Conservation (phyloP, 1,284 basidiomycete species). For the Amylostereum areolatum region DNA sequence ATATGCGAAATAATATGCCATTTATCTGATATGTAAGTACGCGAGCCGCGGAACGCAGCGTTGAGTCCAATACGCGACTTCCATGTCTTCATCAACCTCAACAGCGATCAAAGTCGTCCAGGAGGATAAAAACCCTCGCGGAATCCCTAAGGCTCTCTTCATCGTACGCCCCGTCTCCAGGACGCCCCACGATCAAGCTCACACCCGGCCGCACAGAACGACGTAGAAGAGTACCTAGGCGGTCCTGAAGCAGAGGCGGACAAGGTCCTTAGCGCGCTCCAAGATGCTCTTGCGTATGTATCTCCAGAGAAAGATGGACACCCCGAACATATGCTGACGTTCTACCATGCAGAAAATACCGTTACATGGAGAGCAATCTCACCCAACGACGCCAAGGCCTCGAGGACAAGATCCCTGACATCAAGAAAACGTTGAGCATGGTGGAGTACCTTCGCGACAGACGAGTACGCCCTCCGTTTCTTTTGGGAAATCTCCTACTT, state of each 20-base stretch:
- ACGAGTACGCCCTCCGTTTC: slow-evolving; percentile 38
- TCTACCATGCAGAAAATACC: slow-evolving; percentile 77
- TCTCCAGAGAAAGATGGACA: slow-evolving; percentile 3
- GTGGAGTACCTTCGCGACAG: slow-evolving; percentile 78
- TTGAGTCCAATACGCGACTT: too few species aligned
- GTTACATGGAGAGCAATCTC: slow-evolving; percentile 93
- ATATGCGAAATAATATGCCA: too few species aligned
- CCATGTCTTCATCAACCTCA: slow-evolving; percentile 23
- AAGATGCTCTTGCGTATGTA: slow-evolving; percentile 88
- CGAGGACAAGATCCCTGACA: slow-evolving; percentile 95
- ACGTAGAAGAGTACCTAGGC: slow-evolving; percentile 86
- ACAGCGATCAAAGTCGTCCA: slow-evolving; percentile 19
- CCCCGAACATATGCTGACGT: slow-evolving; percentile 13
- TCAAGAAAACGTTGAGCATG: slow-evolving; percentile 88
- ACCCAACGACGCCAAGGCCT: slow-evolving; percentile 75
- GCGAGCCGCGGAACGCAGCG: too few species aligned
- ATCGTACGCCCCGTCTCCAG: slow-evolving; percentile 56
- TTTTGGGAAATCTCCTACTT: neutral
- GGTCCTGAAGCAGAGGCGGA: slow-evolving; percentile 80
- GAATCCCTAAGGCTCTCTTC: slow-evolving; percentile 93
- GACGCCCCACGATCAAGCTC: slow-evolving; percentile 5
- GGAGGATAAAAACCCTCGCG: slow-evolving; percentile 76
- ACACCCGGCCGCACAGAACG: slow-evolving; percentile 39
- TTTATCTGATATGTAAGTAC: too few species aligned
- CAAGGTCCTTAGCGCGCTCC: slow-evolving; percentile 74